Evolutionary conservation across 2,329 filamentous ascomycete genomes (phyloP).

Genomic region (Fusarium nematophilum): DNA sequence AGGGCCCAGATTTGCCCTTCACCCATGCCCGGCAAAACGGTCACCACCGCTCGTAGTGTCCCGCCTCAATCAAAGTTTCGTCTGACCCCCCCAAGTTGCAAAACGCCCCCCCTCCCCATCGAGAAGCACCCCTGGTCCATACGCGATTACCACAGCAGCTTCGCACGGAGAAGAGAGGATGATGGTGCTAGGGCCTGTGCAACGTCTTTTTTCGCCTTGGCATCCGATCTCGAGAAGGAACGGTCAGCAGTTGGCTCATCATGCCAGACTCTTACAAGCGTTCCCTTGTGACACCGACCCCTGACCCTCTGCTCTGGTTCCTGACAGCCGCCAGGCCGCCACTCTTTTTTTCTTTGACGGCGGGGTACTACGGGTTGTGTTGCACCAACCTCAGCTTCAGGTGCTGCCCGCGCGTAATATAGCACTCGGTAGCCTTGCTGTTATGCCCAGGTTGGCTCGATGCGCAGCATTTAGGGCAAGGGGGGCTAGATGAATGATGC

Average conservation of each 20-base stretch:
- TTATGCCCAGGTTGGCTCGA: too few species aligned
- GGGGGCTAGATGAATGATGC: conserved; percentile 21
- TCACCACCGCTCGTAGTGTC: conserved; percentile 41
- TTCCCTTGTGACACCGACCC: too few species aligned
- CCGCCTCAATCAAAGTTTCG: conserved; percentile 38
- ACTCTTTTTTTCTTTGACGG: conserved; percentile 20
- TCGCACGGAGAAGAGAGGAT: conserved; percentile 10
- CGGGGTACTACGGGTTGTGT: conserved; percentile 40
- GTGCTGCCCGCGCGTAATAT: conserved; percentile 34
- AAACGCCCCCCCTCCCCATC: too few species aligned
- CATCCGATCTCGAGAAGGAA: conserved; percentile 41
- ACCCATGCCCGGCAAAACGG: conserved; percentile 41
- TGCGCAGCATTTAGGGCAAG: too few species aligned
- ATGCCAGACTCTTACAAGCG: too few species aligned
- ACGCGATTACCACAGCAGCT: conserved; percentile 1
- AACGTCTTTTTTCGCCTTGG: conserved; percentile 37
- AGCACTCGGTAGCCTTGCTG: too few species aligned
- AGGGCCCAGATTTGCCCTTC: conserved; percentile 23
- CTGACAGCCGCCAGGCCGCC: conserved; percentile 20
- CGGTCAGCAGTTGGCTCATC: conserved; percentile 13
- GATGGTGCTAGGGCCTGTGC: conserved; percentile 24
- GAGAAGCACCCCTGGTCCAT: conserved; percentile 6
- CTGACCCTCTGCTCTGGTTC: conserved; percentile 3
- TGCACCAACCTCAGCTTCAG: conserved; percentile 47
- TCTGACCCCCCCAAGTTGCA: conserved; percentile 10